Conservation (phyloP, 768 basidiomycete species). For the Pulveroboletus frians region DNA sequence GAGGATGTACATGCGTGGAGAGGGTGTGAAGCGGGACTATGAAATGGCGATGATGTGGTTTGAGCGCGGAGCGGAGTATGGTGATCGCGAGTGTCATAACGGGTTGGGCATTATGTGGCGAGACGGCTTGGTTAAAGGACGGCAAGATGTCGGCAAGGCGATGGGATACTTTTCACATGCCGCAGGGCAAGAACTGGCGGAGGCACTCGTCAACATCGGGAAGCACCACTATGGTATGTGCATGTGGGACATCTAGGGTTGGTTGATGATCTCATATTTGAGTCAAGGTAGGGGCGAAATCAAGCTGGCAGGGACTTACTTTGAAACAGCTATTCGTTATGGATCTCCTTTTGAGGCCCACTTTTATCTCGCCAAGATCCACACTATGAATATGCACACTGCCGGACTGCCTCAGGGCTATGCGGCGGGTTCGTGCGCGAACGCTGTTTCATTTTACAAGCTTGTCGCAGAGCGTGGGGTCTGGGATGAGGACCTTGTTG, state of each 20-base stretch:
- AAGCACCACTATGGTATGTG: conserved; percentile 65
- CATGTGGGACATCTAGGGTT: not conserved
- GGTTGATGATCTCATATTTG: conserved; percentile 5
- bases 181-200: conserved; percentile 82
- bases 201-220: conserved; percentile 87
- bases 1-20: conserved; percentile 90
- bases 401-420: conserved; percentile 41
- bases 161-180: conserved; percentile 67
- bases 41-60: conserved; percentile 89
- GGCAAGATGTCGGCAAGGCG: conserved; percentile 64
- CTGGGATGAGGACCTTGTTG: conserved; percentile 77
- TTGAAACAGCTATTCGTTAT: conserved; percentile 78
- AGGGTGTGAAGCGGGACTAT: conserved; percentile 78
- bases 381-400: conserved; percentile 50
- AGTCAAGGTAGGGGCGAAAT: conserved; percentile 63
- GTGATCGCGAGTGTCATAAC: conserved; percentile 86
- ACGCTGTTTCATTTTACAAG: conserved; percentile 92
- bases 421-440: conserved; percentile 73
- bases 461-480: conserved; percentile 85
- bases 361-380: conserved; percentile 85
- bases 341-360: conserved; percentile 95
- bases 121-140: conserved; percentile 73
- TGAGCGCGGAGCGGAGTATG: conserved; percentile 73
- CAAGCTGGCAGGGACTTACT: conserved; percentile 59
- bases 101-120: conserved; percentile 88